These are phyloP conservation scores for Pontederia paniculata DNA, from an alignment of 176 grass and related monocot species.

Conservation along the genomic window DNA sequence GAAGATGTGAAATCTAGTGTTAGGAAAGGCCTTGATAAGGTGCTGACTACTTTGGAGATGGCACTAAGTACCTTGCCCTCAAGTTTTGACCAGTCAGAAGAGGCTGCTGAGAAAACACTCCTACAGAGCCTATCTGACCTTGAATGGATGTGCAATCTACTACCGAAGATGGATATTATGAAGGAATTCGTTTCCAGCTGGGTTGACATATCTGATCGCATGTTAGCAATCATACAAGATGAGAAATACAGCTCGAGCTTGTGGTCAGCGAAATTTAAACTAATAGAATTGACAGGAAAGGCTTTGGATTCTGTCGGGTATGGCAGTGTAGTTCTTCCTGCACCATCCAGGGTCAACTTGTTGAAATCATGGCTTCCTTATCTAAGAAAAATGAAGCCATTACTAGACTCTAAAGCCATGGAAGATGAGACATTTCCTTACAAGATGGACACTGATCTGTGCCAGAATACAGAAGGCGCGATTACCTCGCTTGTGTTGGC, in stretches of 20 bases:
- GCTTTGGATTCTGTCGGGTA: conserved; percentile 74
- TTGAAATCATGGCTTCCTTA: conserved; percentile 82
- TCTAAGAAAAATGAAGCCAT: conserved; percentile 45
- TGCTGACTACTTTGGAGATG: conserved; percentile 36
- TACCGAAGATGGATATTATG: conserved; percentile 72
- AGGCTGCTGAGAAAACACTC: conserved; percentile 50
- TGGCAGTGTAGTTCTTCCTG: conserved; percentile 58
- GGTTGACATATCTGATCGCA: conserved; percentile 44
- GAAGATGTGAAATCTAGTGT: conserved; percentile 62
- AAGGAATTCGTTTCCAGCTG: conserved; percentile 66
- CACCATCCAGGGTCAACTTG: conserved; percentile 44
- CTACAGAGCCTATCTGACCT: conserved; percentile 55
- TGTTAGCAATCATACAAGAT: conserved; percentile 40
- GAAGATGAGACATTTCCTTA: conserved; percentile 26
- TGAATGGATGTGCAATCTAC: conserved; percentile 60
- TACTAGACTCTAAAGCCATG: conserved; percentile 45
- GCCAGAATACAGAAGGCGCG: conserved; percentile 71
- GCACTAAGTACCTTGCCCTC: conserved; percentile 35
- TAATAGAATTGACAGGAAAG: conserved; percentile 74
- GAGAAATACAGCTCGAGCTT: conserved; percentile 44
- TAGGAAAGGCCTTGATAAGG: conserved; percentile 36
- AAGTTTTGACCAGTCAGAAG: conserved; percentile 41
- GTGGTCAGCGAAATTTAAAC: conserved; percentile 54
- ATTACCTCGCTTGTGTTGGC: conserved; percentile 67
- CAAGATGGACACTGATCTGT: conserved; percentile 54